Base-by-base conservation (phyloP, 345 rosid species). In the Cardamine chenopodiifolia region DNA sequence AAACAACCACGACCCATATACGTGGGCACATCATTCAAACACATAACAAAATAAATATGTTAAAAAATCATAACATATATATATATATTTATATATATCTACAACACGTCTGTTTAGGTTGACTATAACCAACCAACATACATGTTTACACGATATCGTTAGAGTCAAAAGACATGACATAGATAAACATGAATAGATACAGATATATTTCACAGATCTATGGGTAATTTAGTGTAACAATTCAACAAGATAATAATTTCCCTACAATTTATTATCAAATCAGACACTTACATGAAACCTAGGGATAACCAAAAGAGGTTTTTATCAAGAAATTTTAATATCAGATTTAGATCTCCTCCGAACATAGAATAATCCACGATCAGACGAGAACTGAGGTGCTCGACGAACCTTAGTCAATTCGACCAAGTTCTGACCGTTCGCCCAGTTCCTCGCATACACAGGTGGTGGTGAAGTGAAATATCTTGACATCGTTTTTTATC, bases 391-490 rank as follows among this genome's bases (percentile, higher is more conserved):
- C 67, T 50, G 68, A 55, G 49, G 40, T 45, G 83, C 81, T 81
- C 83, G 81, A 85, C 96, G 71, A 88, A 90, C 93, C 96, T 90
- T 82, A 79, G 83, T 80, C 73, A 83, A 81, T 66, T 82, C 83
- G 77, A 79, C 84, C 88, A 82, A 77, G 80, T 83, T 74, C 68
- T 81, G 83, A 68, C 76, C 83, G 39, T 81, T 34, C 11, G 71
- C 79, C 75, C 87, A 86, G 80, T 49, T 80, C 83, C 83, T 74
- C 72, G 71, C 78, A 65, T 78, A 75, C 40, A 76, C 81, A 31
- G 82, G 83, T 68, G 81, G 83, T 73, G 82, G 79, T 70, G 74
- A 84, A 50, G 87, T 86, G 73, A 78, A 86, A 85, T 88, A 85
- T 61, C 83, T 82, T 47, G 96, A 82, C 96, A 89, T 87, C 62